These are phyloP conservation scores for Akanthomyces dipterigenus DNA, from an alignment of 2,329 filamentous ascomycete genomes.

Conservation along the genomic window DNA sequence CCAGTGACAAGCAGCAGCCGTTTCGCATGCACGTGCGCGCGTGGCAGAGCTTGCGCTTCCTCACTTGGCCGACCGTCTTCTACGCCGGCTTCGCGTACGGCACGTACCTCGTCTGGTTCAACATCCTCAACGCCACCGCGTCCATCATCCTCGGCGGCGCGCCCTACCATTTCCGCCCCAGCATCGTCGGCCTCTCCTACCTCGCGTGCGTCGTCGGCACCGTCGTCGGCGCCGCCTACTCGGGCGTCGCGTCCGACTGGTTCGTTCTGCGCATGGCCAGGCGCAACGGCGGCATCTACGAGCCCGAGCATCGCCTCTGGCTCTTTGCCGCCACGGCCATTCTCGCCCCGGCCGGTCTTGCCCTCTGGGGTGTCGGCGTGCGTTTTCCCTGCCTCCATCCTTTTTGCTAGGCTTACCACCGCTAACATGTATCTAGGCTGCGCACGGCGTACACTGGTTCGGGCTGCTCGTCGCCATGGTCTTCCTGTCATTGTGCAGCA, in stretches of 20 bases:
- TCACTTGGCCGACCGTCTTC: conserved; percentile 36
- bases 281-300: conserved; percentile 33
- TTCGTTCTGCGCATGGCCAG: conserved; percentile 32
- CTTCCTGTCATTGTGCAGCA: conserved; percentile 25
- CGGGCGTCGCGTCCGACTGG: conserved; percentile 31
- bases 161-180: conserved; percentile 32
- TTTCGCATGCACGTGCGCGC: conserved; percentile 32
- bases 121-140: conserved; percentile 36
- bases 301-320: conserved; percentile 37
- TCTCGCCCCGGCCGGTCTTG: conserved; percentile 22
- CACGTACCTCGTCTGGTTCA: conserved; percentile 36
- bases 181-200: conserved; percentile 33
- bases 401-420: neutral
- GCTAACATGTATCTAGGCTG: conserved; percentile 16
- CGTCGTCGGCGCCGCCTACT: conserved; percentile 21
- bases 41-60: conserved; percentile 28
- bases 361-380: conserved; percentile 29
- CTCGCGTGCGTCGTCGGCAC: conserved; percentile 30
- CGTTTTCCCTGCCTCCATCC: neutral
- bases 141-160: conserved; percentile 31
- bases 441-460: conserved; percentile 34
- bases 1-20: conserved; percentile 25
- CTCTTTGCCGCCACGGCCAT: conserved; percentile 26
- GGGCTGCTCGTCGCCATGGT: conserved; percentile 35
- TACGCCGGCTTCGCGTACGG: conserved; percentile 37